Base-by-base conservation (phyloP, 75 land plant genomes). In the Selaginella moellendorffii region DNA sequence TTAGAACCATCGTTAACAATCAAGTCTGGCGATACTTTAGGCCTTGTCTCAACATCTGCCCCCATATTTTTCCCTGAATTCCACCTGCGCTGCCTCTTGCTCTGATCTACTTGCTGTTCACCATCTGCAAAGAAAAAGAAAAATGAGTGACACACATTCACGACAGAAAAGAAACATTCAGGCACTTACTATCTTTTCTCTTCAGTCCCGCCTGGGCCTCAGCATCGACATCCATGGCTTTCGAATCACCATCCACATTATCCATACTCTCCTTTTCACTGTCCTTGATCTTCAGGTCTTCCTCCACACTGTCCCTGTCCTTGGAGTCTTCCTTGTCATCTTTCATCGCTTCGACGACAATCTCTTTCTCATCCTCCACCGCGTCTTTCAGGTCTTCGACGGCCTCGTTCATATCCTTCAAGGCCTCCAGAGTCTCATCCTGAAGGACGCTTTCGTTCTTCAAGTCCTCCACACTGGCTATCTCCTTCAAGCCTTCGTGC, bases 21-120 rank as follows among this genome's bases (percentile, higher is more conserved):
- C 46, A 26, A 67, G 19, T 19, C 53, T 0, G 63, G 65, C 68
- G 79, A 54, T 64, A 72, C 72, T 63, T 79, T 85, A 10, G 66
- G 25, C 62, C 20, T 61, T 1, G 64, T 28, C 21, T 65, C 72
- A 12, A n/a, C 63, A 31, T 74, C 88, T 17, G n/a, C 63, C 18
- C 1, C 19, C 5, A 28, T 2, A 51, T 58, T 65, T 9, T 77
- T 72, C 23, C 65, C 81, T 54, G 72, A 30, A 27, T 71, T 79
- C 88, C 91, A 84, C 29, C 82, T 68, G 21, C 91, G 70, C 73
- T 73, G 77, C 53, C 91, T 64, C 68, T 87, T 87, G 0, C 67
- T 36, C 26, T 76, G 71, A 71, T 87, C 85, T 52, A 69, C 62
- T 29, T 66, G 66, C 21, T 29, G 54, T 0, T 22, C 76, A 42